Evolutionary conservation across 148 eudicot genomes (phyloP).

Genomic region (Rhododendron ovatum): DNA sequence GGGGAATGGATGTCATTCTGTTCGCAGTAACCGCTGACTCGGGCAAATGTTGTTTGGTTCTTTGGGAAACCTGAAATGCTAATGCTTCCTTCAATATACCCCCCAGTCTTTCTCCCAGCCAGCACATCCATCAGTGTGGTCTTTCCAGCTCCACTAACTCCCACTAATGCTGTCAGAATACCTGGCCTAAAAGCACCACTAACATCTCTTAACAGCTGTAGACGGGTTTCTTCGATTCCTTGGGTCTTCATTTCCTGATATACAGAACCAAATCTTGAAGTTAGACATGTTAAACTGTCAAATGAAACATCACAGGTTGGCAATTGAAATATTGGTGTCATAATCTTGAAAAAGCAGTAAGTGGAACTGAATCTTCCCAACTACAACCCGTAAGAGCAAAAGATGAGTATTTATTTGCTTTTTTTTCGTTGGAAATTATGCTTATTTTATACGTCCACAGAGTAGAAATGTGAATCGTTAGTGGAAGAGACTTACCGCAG

Average conservation of each 20-base stretch:
- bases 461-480: background rate
- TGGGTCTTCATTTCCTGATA: conserved; percentile 36
- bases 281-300: background rate
- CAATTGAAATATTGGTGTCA: background rate
- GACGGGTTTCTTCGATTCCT: conserved; percentile 24
- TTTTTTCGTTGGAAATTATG: background rate
- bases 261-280: background rate
- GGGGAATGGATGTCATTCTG: conserved; percentile 40
- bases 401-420: background rate
- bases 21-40: background rate
- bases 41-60: conserved; percentile 5
- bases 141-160: conserved; percentile 5
- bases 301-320: background rate
- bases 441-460: background rate
- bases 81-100: background rate
- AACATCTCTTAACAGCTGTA: conserved; percentile 26
- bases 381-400: background rate
- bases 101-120: conserved; percentile 3
- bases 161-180: conserved; percentile 27
- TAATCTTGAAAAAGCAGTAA: background rate
- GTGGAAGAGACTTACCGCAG: conserved; percentile 21
- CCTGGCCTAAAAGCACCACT: conserved; percentile 26
- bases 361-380: background rate
- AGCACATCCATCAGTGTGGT: background rate
- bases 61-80: background rate